Conservation (phyloP, 208 protist genomes). For the Leishmania major region DNA sequence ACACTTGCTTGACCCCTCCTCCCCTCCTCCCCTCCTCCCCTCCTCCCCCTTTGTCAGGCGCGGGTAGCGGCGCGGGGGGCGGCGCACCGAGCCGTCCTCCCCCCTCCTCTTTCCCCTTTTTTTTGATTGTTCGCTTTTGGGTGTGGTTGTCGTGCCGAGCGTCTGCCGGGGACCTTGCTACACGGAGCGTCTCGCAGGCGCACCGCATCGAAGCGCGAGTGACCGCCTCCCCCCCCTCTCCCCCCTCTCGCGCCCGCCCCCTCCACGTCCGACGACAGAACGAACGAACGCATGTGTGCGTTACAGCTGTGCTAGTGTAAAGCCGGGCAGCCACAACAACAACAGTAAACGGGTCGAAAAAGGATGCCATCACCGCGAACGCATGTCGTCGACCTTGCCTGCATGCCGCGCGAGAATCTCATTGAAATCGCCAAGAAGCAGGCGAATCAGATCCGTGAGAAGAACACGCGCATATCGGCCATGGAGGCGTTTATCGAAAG, state of each 20-base stretch:
- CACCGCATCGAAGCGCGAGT: not conserved
- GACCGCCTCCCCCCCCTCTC: not conserved
- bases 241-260: too few species aligned
- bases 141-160: too few species aligned
- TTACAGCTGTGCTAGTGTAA: not conserved
- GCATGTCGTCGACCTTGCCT: slow-evolving; percentile 53
- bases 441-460: slow-evolving; percentile 51
- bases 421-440: slow-evolving; percentile 70
- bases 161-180: too few species aligned
- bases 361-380: slow-evolving; percentile 36
- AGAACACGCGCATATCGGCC: slow-evolving; percentile 46
- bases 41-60: not conserved
- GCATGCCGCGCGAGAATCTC: slow-evolving; percentile 56
- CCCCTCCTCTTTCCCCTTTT: too few species aligned
- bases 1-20: too few species aligned
- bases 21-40: too few species aligned
- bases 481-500: slow-evolving; percentile 54
- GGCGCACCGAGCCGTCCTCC: too few species aligned
- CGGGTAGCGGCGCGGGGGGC: too few species aligned
- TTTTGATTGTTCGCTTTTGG: too few species aligned
- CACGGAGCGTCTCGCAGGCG: not conserved
- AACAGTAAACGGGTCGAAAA: not conserved
- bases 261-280: not conserved
- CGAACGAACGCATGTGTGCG: not conserved
- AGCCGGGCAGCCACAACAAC: not conserved